Conservation (phyloP, 2,329 filamentous ascomycete genomes). For the Cercospora zeina region DNA sequence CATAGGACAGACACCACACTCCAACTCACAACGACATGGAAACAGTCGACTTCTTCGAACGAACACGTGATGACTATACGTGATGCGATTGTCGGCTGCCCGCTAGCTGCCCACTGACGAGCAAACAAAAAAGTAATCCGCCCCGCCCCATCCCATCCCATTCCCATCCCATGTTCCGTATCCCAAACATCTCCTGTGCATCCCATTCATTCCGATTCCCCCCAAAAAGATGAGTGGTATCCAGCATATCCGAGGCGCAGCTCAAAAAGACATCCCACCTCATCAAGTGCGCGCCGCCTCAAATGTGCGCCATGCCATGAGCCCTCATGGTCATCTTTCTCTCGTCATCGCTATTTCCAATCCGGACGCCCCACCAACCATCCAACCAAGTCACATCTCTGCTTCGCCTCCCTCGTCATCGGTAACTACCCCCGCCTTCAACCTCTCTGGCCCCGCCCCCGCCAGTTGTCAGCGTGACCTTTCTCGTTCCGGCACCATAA, state of each 20-base stretch:
- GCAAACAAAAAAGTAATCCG: neutral
- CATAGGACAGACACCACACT: too few relatives aligned
- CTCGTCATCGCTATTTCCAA: neutral
- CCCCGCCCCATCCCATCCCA: neutral
- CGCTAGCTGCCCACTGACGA: neutral
- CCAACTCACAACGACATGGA: neutral
- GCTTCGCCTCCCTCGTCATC: slow-evolving; percentile 10
- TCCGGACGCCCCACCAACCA: neutral
- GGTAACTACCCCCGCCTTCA: slow-evolving; percentile 23
- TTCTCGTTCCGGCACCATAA: slow-evolving; percentile 35
- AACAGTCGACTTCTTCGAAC: too few relatives aligned
- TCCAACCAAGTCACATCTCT: neutral
- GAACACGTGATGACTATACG: too few relatives aligned
- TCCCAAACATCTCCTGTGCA: neutral
- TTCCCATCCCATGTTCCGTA: neutral
- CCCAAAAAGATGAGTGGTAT: neutral
- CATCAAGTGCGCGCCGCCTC: neutral
- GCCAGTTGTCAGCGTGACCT: slow-evolving; percentile 24
- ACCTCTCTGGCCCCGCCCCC: slow-evolving; percentile 21
- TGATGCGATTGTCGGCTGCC: neutral
- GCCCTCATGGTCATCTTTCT: neutral
- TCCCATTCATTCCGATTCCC: neutral
- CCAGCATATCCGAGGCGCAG: neutral
- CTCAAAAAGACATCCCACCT: neutral
- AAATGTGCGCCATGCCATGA: neutral